These are phyloP conservation scores for Parmelia sp. DNA, from an alignment of 495 filamentous ascomycete genomes.

Conservation along the genomic window DNA sequence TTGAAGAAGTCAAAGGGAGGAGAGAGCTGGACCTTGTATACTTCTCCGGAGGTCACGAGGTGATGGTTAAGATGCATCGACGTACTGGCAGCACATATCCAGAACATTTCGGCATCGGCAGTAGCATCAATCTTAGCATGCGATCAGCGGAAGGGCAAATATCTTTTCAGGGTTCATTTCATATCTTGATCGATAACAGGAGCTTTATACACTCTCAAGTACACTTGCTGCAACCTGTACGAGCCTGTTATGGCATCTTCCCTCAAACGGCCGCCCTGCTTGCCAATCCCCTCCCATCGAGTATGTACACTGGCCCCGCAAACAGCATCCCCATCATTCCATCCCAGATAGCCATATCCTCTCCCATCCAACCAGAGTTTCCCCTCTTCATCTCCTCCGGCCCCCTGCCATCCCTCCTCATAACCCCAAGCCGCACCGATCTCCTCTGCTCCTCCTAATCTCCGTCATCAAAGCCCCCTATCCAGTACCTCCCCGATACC, in stretches of 20 bases:
- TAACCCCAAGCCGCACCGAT: not conserved
- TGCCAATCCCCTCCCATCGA: not conserved
- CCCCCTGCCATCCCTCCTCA: not conserved
- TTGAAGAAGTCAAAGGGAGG: not conserved
- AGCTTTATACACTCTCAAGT: not conserved
- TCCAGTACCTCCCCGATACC: conserved; percentile 27
- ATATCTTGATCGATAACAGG: not conserved
- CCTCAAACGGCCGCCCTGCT: not conserved
- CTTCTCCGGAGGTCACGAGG: not conserved
- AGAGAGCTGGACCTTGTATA: not conserved
- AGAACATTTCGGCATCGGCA: not conserved
- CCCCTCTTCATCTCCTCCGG: not conserved
- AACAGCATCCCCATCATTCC: not conserved
- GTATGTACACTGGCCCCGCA: not conserved
- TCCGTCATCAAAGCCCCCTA: not conserved
- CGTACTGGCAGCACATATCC: not conserved
- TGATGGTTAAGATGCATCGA: not conserved
- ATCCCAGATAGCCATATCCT: not conserved
- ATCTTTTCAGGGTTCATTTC: not conserved
- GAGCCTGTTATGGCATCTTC: not conserved
- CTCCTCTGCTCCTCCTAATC: not conserved
- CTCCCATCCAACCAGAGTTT: not conserved
- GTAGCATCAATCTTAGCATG: not conserved
- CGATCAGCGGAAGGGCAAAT: not conserved
- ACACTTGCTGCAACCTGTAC: not conserved